These are phyloP conservation scores for Echria macrotheca DNA, from an alignment of 495 filamentous ascomycete genomes.

Conservation along the genomic window DNA sequence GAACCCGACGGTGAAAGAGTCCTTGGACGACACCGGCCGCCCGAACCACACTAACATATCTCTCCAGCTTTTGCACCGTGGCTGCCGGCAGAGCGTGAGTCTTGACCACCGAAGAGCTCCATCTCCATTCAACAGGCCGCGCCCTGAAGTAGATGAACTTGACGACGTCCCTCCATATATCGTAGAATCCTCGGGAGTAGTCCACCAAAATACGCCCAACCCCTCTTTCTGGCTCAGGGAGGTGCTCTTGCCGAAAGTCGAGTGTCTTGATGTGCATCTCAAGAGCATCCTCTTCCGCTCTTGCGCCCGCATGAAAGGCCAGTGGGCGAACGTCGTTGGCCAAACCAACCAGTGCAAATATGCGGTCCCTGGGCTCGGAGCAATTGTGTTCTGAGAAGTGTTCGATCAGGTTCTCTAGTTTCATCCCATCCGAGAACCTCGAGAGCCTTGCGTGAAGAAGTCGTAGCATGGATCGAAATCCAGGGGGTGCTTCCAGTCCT, in stretches of 20 bases:
- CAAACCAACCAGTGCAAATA: slow-evolving; percentile 18
- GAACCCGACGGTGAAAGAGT: background rate
- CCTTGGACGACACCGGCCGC: slow-evolving; percentile 9
- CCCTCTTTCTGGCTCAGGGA: background rate
- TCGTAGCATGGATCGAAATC: slow-evolving; percentile 2
- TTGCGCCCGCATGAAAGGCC: slow-evolving; percentile 7
- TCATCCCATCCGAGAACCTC: slow-evolving; percentile 12
- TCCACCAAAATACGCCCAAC: slow-evolving; percentile 12
- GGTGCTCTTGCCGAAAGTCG: background rate
- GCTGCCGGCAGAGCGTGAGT: too few species aligned
- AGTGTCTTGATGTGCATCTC: background rate
- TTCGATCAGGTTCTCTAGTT: slow-evolving; percentile 16
- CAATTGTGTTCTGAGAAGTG: slow-evolving; percentile 12
- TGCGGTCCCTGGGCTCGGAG: slow-evolving; percentile 15
- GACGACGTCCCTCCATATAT: slow-evolving; percentile 18
- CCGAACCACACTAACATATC: slow-evolving; percentile 10
- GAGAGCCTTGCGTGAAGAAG: slow-evolving; percentile 12
- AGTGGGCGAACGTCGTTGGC: slow-evolving; percentile 20
- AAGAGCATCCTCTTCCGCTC: background rate
- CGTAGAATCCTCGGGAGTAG: slow-evolving; percentile 17
- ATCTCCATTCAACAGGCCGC: too few species aligned
- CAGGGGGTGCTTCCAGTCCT: too few species aligned
- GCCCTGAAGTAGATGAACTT: slow-evolving; percentile 6
- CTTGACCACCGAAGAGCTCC: too few species aligned
- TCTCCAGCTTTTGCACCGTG: too few species aligned